Evolutionary conservation across 1,284 basidiomycete species (phyloP).

Genomic region (Ustilago tritici): DNA sequence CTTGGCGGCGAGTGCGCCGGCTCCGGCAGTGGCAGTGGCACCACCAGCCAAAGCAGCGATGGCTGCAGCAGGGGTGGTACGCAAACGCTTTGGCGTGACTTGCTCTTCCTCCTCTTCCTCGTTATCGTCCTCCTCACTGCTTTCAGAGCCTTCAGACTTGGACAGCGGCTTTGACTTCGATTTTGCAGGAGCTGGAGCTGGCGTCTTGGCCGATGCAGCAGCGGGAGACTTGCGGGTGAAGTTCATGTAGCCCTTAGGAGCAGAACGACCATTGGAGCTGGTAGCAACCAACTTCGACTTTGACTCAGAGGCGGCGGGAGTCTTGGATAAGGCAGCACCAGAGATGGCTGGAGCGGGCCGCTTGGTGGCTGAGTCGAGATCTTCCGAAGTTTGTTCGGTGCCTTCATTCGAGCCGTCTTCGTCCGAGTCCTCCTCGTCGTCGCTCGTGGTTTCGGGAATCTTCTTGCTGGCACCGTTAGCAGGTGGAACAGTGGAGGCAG

Average conservation of each 20-base stretch:
- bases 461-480: slow-evolving; percentile 13
- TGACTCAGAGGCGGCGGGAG: slow-evolving; percentile 8
- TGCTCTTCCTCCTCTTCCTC: slow-evolving; percentile 22
- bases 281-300: slow-evolving; percentile 26
- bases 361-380: slow-evolving; percentile 15
- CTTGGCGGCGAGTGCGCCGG: slow-evolving; percentile 21
- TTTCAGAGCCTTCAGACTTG: slow-evolving; percentile 23
- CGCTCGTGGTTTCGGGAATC: slow-evolving; percentile 31
- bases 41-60: slow-evolving; percentile 25
- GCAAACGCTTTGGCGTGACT: slow-evolving; percentile 19
- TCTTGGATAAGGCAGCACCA: slow-evolving; percentile 1
- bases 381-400: slow-evolving; percentile 48
- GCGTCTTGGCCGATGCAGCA: background rate
- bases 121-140: slow-evolving; percentile 25
- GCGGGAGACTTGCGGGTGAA: slow-evolving; percentile 26
- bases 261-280: slow-evolving; percentile 17
- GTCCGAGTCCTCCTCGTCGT: slow-evolving; percentile 38
- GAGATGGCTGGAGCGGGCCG: slow-evolving; percentile 2
- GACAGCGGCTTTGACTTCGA: slow-evolving; percentile 3
- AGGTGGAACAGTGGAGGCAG: background rate
- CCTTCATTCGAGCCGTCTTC: slow-evolving; percentile 33
- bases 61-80: slow-evolving; percentile 28
- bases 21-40: slow-evolving; percentile 18
- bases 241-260: slow-evolving; percentile 41
- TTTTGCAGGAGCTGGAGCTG: background rate